Percentiles rank a stretch among this genome's conserved stretches.
phyloP scores from a whole-genome alignment of 345 rosid genomes.

The Euphorbia tirucalli region DNA sequence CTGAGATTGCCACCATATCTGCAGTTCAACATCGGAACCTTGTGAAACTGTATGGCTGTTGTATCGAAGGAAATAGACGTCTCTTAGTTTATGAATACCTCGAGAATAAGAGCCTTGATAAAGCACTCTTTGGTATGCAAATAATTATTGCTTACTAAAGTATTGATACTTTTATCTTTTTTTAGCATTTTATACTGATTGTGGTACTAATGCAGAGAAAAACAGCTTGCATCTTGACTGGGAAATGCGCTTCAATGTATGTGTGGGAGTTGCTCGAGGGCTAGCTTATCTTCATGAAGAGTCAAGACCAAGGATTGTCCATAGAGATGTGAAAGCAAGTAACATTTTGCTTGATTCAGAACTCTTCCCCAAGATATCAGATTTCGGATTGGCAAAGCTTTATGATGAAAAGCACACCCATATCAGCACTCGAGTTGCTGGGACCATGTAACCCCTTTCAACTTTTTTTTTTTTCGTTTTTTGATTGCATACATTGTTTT shows the following conservation, averaged over 20 bases:
- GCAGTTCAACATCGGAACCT: constrained; percentile 55
- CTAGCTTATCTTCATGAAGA: constrained; percentile 41
- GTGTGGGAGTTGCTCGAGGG: constrained; percentile 24
- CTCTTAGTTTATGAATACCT: constrained; percentile 27
- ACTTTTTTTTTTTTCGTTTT: not conserved
- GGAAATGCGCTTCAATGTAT: constrained; percentile 35
- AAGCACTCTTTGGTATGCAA: constrained; percentile 19
- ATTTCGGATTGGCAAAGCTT: constrained; percentile 42
- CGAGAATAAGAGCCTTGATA: constrained; percentile 19
- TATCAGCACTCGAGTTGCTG: constrained; percentile 44
- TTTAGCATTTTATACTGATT: not conserved
- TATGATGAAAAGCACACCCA: constrained; percentile 43
- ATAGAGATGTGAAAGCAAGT: constrained; percentile 48
- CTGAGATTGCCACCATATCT: constrained; percentile 38
- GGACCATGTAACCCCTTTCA: constrained; percentile 37
- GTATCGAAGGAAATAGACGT: constrained; percentile 23
- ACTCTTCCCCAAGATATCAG: constrained; percentile 39
- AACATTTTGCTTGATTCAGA: constrained; percentile 27
- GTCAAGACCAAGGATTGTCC: constrained; percentile 42
- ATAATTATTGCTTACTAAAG: not conserved
- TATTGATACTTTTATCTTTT: not conserved
- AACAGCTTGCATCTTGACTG: constrained; percentile 11
- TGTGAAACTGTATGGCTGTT: constrained; percentile 21
- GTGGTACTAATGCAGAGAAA: not conserved
- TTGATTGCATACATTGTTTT: too few species aligned